Percentiles rank a stretch among this genome's conserved stretches.
phyloP scores from a whole-genome alignment of 108 stramenopile genomes.

The Cylindrotheca closterium region DNA sequence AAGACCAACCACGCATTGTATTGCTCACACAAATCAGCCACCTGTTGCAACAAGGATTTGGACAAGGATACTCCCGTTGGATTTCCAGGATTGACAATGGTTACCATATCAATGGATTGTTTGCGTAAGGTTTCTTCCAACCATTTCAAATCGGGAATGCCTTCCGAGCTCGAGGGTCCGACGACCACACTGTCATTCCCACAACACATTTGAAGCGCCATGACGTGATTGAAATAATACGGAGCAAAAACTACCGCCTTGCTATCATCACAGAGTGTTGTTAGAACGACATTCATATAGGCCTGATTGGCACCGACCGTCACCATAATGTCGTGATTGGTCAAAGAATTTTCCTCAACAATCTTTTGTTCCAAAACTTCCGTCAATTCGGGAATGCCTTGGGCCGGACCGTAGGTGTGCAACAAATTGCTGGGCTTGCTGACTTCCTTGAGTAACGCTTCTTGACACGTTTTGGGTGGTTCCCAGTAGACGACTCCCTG shows the following conservation, averaged over 20 bases:
- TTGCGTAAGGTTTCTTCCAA: constrained; percentile 44
- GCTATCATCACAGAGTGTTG: constrained; percentile 44
- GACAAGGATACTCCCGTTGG: constrained; percentile 85
- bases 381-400: constrained; percentile 67
- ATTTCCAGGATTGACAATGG: constrained; percentile 92
- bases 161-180: constrained; percentile 50
- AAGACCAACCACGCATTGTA: constrained; percentile 81
- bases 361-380: constrained; percentile 54
- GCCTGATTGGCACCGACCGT: constrained; percentile 96
- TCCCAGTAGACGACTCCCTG: constrained; percentile 88
- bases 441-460: constrained; percentile 30
- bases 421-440: constrained; percentile 17
- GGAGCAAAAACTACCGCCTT: constrained; percentile 83
- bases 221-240: constrained; percentile 95
- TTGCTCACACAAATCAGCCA: constrained; percentile 66
- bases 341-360: constrained; percentile 58
- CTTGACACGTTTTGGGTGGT: constrained; percentile 47
- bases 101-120: constrained; percentile 70
- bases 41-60: constrained; percentile 44
- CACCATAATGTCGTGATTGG: constrained; percentile 77
- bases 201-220: constrained; percentile 74
- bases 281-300: constrained; percentile 83
- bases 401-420: constrained; percentile 81
- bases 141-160: constrained; percentile 61
- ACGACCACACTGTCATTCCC: constrained; percentile 58